A percentile compares a stretch with the other conserved stretches of the same genome.
These are phyloP conservation scores for Raffaelea deltoideospora DNA, from an alignment of 2,329 filamentous ascomycete species.

Conservation along the genomic window DNA sequence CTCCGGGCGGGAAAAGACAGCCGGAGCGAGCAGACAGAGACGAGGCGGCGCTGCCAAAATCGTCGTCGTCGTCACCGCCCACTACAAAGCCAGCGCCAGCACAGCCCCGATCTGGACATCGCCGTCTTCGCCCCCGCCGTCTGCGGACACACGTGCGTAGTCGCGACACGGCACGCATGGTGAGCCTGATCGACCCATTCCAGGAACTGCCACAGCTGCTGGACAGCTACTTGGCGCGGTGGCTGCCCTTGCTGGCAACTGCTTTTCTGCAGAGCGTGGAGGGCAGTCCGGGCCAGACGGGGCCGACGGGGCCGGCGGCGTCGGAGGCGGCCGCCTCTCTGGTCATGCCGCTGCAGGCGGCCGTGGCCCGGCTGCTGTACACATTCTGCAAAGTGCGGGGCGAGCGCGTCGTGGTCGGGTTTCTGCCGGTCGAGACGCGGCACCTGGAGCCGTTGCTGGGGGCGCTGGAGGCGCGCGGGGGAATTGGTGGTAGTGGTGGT, in stretches of 20 bases:
- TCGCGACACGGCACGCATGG: constrained; percentile 11
- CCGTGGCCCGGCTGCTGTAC: constrained; percentile 69
- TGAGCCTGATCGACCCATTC: constrained; percentile 59
- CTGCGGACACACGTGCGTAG: constrained; percentile 4
- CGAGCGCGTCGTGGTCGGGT: constrained; percentile 80
- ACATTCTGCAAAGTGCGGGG: constrained; percentile 89
- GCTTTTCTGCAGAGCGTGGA: constrained; percentile 49
- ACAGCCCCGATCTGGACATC: no score
- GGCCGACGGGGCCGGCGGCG: background rate
- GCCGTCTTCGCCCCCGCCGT: no score
- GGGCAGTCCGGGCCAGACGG: constrained; percentile 13
- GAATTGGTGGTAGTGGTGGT: no score
- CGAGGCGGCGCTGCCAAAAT: no score
- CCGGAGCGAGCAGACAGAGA: constrained; percentile 17
- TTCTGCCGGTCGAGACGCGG: constrained; percentile 78
- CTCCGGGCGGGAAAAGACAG: no score
- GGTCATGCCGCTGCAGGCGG: constrained; percentile 44
- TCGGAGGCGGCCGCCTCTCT: constrained; percentile 15
- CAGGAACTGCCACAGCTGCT: constrained; percentile 91
- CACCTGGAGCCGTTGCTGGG: constrained; percentile 68
- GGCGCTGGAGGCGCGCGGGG: constrained; percentile 43
- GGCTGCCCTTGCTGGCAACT: constrained; percentile 60
- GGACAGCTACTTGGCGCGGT: constrained; percentile 63
- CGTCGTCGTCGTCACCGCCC: no score
- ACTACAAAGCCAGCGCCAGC: no score